A percentile compares a stretch with the other conserved stretches of the same genome.
Evolutionary conservation across 163 green algal species (phyloP).

Genomic region (Coccomyxa subellipsoidea): DNA sequence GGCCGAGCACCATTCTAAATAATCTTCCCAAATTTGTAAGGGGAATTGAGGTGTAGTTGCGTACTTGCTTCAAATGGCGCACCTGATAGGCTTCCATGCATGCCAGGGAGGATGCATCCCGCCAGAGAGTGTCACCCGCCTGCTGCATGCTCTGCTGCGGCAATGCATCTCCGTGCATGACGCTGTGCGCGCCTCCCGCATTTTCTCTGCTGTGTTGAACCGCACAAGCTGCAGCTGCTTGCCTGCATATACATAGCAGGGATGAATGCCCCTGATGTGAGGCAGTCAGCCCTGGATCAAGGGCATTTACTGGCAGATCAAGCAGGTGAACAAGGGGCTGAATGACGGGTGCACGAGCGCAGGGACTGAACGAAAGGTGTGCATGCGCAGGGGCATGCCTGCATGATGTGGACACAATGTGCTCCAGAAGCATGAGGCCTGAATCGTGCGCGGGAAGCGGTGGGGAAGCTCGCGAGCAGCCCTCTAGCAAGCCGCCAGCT

Average conservation of each 20-base stretch:
- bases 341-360: too few relatives aligned
- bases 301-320: too few relatives aligned
- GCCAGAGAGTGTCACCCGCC: neutral
- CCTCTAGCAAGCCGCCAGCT: constrained; percentile 19
- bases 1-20: too few relatives aligned
- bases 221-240: neutral
- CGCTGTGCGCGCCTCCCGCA: neutral
- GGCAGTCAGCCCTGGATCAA: too few relatives aligned
- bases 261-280: too few relatives aligned
- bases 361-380: too few relatives aligned
- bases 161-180: neutral
- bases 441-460: neutral
- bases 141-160: neutral
- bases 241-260: too few relatives aligned
- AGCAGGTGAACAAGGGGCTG: neutral
- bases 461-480: neutral
- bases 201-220: neutral
- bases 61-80: too few relatives aligned
- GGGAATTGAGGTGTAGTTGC: too few relatives aligned
- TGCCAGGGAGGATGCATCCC: constrained; percentile 14
- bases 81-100: constrained; percentile 21
- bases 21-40: too few relatives aligned
- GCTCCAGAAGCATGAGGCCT: neutral
- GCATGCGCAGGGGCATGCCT: neutral
- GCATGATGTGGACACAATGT: neutral